Evolutionary conservation across 2,329 filamentous ascomycete species (phyloP), one percentile per base, ranked within the genome.

Genomic region (Nakataea oryzae): DNA sequence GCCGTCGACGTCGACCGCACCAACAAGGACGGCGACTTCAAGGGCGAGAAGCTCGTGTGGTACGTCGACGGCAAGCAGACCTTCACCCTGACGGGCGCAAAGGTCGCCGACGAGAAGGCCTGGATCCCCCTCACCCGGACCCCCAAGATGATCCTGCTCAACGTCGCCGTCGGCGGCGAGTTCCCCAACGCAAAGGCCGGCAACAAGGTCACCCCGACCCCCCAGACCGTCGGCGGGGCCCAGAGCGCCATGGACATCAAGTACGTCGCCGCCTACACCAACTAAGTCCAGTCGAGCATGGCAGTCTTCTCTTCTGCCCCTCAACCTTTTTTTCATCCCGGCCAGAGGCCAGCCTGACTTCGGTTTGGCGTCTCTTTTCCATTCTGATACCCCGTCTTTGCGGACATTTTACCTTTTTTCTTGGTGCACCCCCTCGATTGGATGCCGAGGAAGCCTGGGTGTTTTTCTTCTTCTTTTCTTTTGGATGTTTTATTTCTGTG

Each of bases 131-230:
- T 85, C 24, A 79, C 79, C 26, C 78, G 83, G 65, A 78, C 73
- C 61, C 77, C 81, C 2, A 67, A 82, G 68, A 83, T 76, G 65
- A 69, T 84, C 59, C 77, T 85, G 61, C 69, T 85, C 61, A 84
- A 85, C 64, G 73, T 85, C 6, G 81, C 82, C 57, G 77, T 85
- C 32, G 82, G 82, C 12, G 82, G 82, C 29, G 72, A 69, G 26
- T 74, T 77, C 57, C 74, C 75, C 0, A 66, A 75, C 60, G 73
- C 67, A 6, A 64, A 74, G 17, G 70, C 72, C 28, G 60, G 62
- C 55, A 28, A 14, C 2, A 28, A 24, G 13, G 59, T 50, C 14
- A 76, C 70, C 17, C 81, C 82, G 3, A 80, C 80, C 65, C 67
- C 61, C 4, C 66, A 69, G n/a, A 84, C 82, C 2, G 63, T 66